A percentile compares a stretch with the other conserved stretches of the same genome.
These are phyloP conservation scores for Lentinula lateritia DNA, from an alignment of 768 basidiomycete species.

Conservation along the genomic window DNA sequence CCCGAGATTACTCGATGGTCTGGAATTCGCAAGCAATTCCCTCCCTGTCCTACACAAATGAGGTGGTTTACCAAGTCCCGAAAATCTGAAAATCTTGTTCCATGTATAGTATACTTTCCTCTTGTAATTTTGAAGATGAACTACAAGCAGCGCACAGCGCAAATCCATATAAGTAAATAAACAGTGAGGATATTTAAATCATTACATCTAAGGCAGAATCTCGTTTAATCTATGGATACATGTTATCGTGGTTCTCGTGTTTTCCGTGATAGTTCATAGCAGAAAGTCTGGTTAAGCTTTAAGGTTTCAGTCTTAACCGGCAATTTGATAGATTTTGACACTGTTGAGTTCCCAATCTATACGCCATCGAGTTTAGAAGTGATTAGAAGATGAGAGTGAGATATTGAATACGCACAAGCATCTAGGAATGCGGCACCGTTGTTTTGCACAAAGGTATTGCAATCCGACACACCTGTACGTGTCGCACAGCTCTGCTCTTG, in stretches of 20 bases:
- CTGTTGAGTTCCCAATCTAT: slow-evolving; percentile 80
- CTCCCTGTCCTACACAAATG: too few relatives aligned
- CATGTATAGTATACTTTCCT: neutral
- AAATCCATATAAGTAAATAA: neutral
- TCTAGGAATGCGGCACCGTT: slow-evolving; percentile 66
- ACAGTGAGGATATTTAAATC: neutral
- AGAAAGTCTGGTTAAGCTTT: neutral
- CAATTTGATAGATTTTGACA: slow-evolving; percentile 55
- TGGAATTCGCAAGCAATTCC: too few relatives aligned
- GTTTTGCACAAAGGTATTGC: slow-evolving; percentile 69
- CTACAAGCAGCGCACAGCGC: slow-evolving; percentile 3
- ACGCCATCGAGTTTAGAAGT: slow-evolving; percentile 2
- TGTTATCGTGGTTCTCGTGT: neutral
- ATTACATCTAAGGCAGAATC: neutral
- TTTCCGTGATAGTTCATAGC: neutral
- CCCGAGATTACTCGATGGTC: too few relatives aligned
- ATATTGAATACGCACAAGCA: slow-evolving; percentile 58
- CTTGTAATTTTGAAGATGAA: neutral
- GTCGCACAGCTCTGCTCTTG: slow-evolving; percentile 84
- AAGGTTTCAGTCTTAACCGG: neutral
- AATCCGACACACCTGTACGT: slow-evolving; percentile 77
- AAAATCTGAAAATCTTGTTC: neutral
- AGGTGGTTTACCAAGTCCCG: too few relatives aligned
- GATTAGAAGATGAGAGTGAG: neutral
- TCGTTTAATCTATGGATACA: slow-evolving; percentile 3